These are phyloP conservation scores for Kernera saxatilis DNA, from an alignment of 345 rosid genomes.

Conservation along the genomic window DNA sequence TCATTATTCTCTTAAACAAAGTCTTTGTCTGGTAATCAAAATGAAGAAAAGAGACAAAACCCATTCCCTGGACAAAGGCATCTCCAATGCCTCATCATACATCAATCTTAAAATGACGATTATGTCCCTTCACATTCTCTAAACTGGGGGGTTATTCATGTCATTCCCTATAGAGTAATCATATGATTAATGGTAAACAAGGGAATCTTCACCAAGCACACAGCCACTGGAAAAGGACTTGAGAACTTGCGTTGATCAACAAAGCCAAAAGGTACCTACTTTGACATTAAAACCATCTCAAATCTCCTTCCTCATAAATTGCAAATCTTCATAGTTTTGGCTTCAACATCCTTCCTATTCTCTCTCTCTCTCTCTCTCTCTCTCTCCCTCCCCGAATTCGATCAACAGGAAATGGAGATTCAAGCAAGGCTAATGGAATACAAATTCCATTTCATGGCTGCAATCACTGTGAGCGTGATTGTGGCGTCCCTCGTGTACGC, in stretches of 20 bases:
- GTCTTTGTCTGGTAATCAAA: constrained; percentile 25
- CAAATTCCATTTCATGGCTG: constrained; percentile 41
- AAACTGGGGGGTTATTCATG: constrained; percentile 10
- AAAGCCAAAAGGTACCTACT: constrained; percentile 1
- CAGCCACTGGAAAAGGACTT: constrained; percentile 24
- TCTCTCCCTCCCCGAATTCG: not conserved
- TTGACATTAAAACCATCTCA: constrained; percentile 14
- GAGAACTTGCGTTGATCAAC: constrained; percentile 27
- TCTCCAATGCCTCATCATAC: not conserved
- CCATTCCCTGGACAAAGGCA: constrained; percentile 21
- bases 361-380: not conserved
- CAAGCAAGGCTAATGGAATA: constrained; percentile 49
- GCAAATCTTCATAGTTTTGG: constrained; percentile 9
- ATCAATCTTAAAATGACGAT: constrained; percentile 1
- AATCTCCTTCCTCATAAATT: not conserved
- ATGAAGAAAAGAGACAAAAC: constrained; percentile 22
- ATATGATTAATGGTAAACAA: not conserved
- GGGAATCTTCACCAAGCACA: constrained; percentile 28
- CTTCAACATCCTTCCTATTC: not conserved
- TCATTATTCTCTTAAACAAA: constrained; percentile 8
- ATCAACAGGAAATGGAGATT: constrained; percentile 41
- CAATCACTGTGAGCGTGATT: constrained; percentile 27
- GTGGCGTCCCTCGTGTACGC: constrained; percentile 39
- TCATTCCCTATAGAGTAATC: constrained; percentile 5
- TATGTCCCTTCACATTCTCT: constrained; percentile 3